These are phyloP conservation scores for Saposhnikovia divaricata DNA, from an alignment of 129 eudicot genomes.

Conservation along the genomic window DNA sequence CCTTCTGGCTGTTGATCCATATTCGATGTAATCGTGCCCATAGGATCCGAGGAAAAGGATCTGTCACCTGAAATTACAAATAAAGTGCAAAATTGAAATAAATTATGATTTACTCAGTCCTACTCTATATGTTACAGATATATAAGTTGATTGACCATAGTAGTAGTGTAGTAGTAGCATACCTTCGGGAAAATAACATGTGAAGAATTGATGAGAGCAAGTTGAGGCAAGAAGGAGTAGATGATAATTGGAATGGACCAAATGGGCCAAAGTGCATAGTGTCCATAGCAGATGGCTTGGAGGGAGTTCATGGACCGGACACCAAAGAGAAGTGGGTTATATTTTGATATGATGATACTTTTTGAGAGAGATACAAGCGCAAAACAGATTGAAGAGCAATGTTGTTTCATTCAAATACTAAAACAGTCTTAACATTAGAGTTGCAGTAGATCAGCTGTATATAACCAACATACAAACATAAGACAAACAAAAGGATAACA, in stretches of 20 bases:
- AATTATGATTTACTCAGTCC: background rate
- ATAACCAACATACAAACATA: no score
- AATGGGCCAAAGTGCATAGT: constrained; percentile 31
- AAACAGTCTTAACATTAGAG: no score
- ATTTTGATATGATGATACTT: constrained; percentile 26
- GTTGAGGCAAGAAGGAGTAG: constrained; percentile 47
- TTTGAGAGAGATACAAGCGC: no score
- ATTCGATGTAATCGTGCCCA: constrained; percentile 44
- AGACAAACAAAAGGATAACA: no score
- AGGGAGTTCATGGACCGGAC: constrained; percentile 22
- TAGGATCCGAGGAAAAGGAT: constrained; percentile 57
- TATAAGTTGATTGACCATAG: background rate
- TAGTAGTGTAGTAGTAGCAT: background rate
- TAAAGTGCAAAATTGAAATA: background rate
- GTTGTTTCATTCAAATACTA: no score
- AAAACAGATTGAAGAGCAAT: no score
- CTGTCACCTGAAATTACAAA: constrained; percentile 28
- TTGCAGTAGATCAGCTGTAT: no score
- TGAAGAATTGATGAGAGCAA: constrained; percentile 32
- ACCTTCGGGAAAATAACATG: constrained; percentile 33
- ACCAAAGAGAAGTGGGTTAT: constrained; percentile 31
- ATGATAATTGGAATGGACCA: constrained; percentile 33
- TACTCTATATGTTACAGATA: background rate
- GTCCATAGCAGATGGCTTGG: constrained; percentile 28
- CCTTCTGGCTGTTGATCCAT: constrained; percentile 28